These are phyloP conservation scores for Chrysoporthe austroafricana DNA, from an alignment of 2,329 filamentous ascomycete genomes.

Conservation along the genomic window DNA sequence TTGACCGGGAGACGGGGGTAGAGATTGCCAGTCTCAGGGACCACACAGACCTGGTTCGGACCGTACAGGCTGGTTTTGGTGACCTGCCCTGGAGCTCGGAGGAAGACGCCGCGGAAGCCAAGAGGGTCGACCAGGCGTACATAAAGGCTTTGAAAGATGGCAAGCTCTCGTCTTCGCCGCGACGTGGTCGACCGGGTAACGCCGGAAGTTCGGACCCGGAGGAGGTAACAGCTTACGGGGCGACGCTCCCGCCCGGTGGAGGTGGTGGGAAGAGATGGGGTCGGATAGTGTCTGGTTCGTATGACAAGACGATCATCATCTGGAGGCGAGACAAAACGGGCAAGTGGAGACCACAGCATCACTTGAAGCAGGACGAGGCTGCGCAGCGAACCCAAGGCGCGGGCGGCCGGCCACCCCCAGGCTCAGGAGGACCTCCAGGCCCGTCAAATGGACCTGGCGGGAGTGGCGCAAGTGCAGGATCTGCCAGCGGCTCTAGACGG, in stretches of 20 bases:
- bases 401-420: slow-evolving; percentile 23
- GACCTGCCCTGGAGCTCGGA: slow-evolving; percentile 81
- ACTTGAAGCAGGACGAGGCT: slow-evolving; percentile 75
- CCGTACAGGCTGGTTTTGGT: slow-evolving; percentile 92
- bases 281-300: slow-evolving; percentile 95
- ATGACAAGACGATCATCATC: slow-evolving; percentile 93
- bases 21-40: slow-evolving; percentile 87
- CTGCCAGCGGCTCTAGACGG: slow-evolving; percentile 15
- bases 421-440: slow-evolving; percentile 17
- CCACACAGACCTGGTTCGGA: slow-evolving; percentile 85
- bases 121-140: slow-evolving; percentile 73
- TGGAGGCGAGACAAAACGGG: slow-evolving; percentile 88
- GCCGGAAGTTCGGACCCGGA: slow-evolving; percentile 75
- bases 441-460: slow-evolving; percentile 13
- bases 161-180: slow-evolving; percentile 44
- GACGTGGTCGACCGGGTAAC: slow-evolving; percentile 56
- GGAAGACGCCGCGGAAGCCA: slow-evolving; percentile 74
- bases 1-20: slow-evolving; percentile 81
- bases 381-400: slow-evolving; percentile 51
- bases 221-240: slow-evolving; percentile 78
- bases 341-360: slow-evolving; percentile 79
- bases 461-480: slow-evolving; percentile 6
- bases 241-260: slow-evolving; percentile 86
- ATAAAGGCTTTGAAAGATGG: slow-evolving; percentile 62
- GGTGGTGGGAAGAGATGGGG: slow-evolving; percentile 81